Percentiles rank a stretch among this genome's conserved stretches.
phyloP scores from a whole-genome alignment of 2,329 filamentous ascomycete species.

The Trichoderma sp. region DNA sequence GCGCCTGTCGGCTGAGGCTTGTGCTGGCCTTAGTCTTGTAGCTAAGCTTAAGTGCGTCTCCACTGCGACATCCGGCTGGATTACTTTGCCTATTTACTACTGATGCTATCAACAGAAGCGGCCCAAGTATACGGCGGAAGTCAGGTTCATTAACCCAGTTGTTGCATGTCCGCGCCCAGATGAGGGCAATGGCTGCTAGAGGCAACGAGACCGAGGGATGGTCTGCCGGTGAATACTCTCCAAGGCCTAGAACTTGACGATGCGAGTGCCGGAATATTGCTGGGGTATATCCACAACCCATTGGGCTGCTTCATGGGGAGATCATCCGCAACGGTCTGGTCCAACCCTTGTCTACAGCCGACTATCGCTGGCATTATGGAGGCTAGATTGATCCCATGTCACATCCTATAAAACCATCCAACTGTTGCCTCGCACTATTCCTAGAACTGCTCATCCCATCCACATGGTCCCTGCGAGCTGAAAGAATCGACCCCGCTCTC shows the following conservation, averaged over 20 bases:
- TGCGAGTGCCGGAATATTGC: background rate
- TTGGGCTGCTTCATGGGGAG: background rate
- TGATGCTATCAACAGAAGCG: background rate
- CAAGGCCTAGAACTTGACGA: background rate
- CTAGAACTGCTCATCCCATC: background rate
- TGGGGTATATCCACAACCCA: background rate
- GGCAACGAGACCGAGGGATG: background rate
- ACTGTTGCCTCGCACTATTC: slow-evolving; percentile 7
- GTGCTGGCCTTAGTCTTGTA: background rate
- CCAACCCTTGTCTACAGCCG: background rate
- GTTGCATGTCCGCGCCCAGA: background rate
- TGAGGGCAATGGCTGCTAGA: background rate
- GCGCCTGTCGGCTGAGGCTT: slow-evolving; percentile 8
- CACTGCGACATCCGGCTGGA: slow-evolving; percentile 8
- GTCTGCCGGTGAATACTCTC: background rate
- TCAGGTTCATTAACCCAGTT: no score
- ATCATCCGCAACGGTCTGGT: slow-evolving; percentile 6
- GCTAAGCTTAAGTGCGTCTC: slow-evolving; percentile 18
- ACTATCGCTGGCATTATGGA: background rate
- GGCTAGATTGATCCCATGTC: slow-evolving; percentile 4
- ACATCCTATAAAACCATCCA: background rate
- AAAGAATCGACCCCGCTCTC: slow-evolving; percentile 5
- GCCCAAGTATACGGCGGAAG: background rate
- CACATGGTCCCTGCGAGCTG: slow-evolving; percentile 12
- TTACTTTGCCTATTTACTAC: background rate